These are phyloP conservation scores for Penicillium simplicissimum DNA, from an alignment of 495 filamentous ascomycete genomes.

Conservation along the genomic window DNA sequence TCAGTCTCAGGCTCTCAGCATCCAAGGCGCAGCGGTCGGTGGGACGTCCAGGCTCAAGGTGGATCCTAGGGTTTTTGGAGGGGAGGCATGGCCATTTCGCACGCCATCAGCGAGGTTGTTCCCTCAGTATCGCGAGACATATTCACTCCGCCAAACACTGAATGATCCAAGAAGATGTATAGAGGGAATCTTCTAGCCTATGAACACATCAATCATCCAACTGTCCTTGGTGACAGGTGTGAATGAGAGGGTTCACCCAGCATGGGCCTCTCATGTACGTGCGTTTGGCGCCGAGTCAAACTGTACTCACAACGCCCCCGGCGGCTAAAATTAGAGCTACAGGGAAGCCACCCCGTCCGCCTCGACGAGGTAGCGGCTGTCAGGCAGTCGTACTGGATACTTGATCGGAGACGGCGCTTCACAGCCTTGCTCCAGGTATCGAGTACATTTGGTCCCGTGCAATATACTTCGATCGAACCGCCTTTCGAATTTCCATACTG, in stretches of 20 bases:
- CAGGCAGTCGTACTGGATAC: neutral
- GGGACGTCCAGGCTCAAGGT: constrained; percentile 10
- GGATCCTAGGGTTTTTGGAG: constrained; percentile 9
- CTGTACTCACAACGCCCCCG: constrained; percentile 25
- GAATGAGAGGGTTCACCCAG: constrained; percentile 15
- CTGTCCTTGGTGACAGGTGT: neutral
- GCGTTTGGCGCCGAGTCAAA: constrained; percentile 42
- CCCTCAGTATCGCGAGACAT: neutral
- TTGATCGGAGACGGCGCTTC: neutral
- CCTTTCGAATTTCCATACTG: neutral
- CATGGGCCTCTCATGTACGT: constrained; percentile 37
- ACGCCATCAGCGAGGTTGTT: constrained; percentile 5
- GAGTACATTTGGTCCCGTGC: neutral
- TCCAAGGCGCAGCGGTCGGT: constrained; percentile 14
- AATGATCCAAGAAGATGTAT: neutral
- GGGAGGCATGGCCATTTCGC: constrained; percentile 10
- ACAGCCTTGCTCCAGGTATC: neutral
- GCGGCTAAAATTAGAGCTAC: constrained; percentile 50
- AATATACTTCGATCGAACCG: neutral
- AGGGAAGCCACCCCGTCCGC: constrained; percentile 9
- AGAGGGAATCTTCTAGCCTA: neutral
- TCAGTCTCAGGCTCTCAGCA: too few species aligned
- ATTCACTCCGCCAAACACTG: too few species aligned
- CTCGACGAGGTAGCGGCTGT: neutral
- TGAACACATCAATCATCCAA: neutral